Base-by-base conservation (phyloP, 2,329 filamentous ascomycete species). In the Fusarium clavum region DNA sequence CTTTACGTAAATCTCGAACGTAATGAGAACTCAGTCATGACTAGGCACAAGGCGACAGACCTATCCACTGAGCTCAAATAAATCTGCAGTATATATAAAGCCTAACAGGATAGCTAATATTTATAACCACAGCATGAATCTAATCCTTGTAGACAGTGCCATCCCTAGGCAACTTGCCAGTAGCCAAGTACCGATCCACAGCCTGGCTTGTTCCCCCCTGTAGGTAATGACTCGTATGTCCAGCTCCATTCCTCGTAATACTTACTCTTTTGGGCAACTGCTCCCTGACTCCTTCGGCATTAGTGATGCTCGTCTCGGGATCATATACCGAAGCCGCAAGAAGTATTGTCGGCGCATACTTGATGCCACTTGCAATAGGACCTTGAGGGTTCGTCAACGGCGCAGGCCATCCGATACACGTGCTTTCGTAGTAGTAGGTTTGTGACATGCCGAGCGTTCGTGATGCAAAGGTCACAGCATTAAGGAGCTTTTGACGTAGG, bases 371-470 rank as follows among this genome's bases (percentile, higher is more conserved):
- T 1, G 61, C 27, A 11, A 73, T 40, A 14, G 62, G 51, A 2
- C 47, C 59, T n/a, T 72, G 71, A 0, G 64, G 62, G 22, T 75
- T 70, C 0, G 61, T 71, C 7, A 71, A 57, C 1, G 59, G 45
- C 1, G 71, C 60, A 25, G 74, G 74, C 74, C 74, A 76, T 1
- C 70, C 67, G 6, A 73, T 49, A 14, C 74, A 76, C 2, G 45
- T 48, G 9, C 57, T 67, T 18, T 73, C 57, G 30, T 67, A 67
- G 34, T 68, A 64, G 11, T 67, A 72, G 5, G 34, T 64, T 48
- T 67, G 62, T 1, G 64, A 38, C 8, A 62, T 70, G 12, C 74
- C 74, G 0, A 52, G 44, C 8, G 74, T 76, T 20, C 49, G 51
- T 0, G 74, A 67, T 11, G 71, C 64, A 32, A 76, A 71, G 0